Conservation (phyloP, 345 rosid genomes). For the Murraya koenigii region DNA sequence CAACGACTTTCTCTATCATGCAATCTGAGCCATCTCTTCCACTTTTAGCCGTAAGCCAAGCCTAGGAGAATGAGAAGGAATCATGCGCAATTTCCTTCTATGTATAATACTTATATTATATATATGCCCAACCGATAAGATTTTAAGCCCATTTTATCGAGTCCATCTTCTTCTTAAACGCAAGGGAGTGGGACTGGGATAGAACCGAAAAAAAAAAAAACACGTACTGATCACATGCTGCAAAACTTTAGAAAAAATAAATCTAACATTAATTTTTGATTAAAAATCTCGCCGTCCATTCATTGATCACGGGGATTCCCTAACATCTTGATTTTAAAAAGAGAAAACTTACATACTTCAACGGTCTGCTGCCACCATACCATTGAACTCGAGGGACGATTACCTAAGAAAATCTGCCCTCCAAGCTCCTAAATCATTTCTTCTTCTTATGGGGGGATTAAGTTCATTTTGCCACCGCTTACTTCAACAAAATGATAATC, state of each 20-base stretch:
- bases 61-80: neutral
- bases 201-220: too few relatives aligned
- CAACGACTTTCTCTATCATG: neutral
- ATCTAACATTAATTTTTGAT: neutral
- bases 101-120: too few relatives aligned
- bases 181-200: too few relatives aligned
- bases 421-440: neutral
- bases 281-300: conserved; percentile 36
- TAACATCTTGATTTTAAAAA: neutral
- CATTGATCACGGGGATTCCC: conserved; percentile 39
- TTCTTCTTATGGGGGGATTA: neutral
- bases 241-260: neutral
- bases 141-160: neutral
- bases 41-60: neutral
- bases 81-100: neutral
- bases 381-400: neutral
- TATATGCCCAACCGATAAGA: too few relatives aligned
- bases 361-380: neutral
- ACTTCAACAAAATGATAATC: neutral
- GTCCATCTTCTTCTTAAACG: neutral
- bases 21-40: neutral
- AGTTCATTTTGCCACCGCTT: neutral
- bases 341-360: neutral
- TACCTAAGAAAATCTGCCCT: conserved; percentile 2
- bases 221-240: neutral